phyloP scores from a whole-genome alignment of 2,329 filamentous ascomycete genomes.

The Microascus cirrosus region DNA sequence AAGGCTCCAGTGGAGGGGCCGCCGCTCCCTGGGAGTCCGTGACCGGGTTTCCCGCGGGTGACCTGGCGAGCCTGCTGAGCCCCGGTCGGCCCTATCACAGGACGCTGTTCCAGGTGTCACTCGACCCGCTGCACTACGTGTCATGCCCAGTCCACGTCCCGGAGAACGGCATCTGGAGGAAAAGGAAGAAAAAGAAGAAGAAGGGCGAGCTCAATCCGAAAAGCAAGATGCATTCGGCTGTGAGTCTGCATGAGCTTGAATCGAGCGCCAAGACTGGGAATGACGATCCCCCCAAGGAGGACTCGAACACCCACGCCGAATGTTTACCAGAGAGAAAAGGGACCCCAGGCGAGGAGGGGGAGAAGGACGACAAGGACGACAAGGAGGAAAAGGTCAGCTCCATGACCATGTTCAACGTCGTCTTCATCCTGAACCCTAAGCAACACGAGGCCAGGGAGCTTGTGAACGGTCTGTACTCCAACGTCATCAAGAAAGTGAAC shows the following conservation, averaged over 20 bases:
- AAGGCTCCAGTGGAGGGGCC: conserved; percentile 43
- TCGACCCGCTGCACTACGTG: conserved; percentile 70
- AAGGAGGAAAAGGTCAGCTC: conserved; percentile 52
- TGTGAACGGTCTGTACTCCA: conserved; percentile 67
- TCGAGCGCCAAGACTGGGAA: not conserved
- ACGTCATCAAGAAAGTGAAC: conserved; percentile 85
- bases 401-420: conserved; percentile 97
- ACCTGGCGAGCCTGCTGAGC: conserved; percentile 69
- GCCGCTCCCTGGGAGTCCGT: conserved; percentile 61
- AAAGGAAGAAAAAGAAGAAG: conserved; percentile 23
- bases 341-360: conserved; percentile 22
- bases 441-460: conserved; percentile 66
- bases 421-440: conserved; percentile 79
- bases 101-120: conserved; percentile 66
- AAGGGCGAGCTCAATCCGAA: conserved; percentile 12
- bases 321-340: conserved; percentile 11
- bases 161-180: conserved; percentile 63
- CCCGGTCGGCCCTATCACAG: conserved; percentile 70
- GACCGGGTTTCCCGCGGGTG: conserved; percentile 62
- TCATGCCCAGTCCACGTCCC: conserved; percentile 77
- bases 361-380: conserved; percentile 14
- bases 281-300: conserved; percentile 9
- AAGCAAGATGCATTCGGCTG: not conserved
- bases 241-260: not conserved
- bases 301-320: conserved; percentile 12